A percentile compares a stretch with the other conserved stretches of the same genome.
Conservation (phyloP, 345 rosid species). For the Citrus cavaleriei region DNA sequence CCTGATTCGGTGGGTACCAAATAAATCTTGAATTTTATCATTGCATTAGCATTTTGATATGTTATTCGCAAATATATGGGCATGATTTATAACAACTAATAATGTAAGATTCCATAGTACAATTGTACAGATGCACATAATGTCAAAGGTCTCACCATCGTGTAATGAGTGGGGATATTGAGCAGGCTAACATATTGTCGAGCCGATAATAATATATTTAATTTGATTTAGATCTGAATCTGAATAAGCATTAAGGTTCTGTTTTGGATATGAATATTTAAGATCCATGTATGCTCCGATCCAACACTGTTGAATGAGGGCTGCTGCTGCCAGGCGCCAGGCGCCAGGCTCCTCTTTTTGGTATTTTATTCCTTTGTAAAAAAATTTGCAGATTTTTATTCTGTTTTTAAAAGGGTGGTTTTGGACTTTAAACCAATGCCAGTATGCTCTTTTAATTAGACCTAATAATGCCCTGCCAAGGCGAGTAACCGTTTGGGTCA, state of each 20-base stretch:
- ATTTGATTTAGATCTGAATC: slow-evolving; percentile 22
- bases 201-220: not conserved
- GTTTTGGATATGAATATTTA: not conserved
- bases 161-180: not conserved
- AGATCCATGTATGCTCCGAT: slow-evolving; percentile 5
- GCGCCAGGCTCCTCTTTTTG: not conserved
- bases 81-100: not conserved
- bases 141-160: slow-evolving; percentile 17
- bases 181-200: not conserved
- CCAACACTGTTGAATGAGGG: not conserved
- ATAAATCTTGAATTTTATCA: slow-evolving; percentile 3
- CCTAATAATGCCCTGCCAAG: too few species aligned
- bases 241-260: not conserved
- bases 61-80: not conserved
- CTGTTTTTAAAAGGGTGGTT: not conserved
- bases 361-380: too few species aligned
- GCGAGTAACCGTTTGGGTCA: too few species aligned
- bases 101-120: not conserved
- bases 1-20: slow-evolving; percentile 8
- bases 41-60: not conserved
- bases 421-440: not conserved
- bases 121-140: not conserved
- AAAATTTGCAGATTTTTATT: not conserved
- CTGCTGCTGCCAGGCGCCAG: not conserved
- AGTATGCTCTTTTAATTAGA: too few species aligned